Evolutionary conservation across 116 monocot species (phyloP).

Genomic region (Phalaenopsis hybrid): DNA sequence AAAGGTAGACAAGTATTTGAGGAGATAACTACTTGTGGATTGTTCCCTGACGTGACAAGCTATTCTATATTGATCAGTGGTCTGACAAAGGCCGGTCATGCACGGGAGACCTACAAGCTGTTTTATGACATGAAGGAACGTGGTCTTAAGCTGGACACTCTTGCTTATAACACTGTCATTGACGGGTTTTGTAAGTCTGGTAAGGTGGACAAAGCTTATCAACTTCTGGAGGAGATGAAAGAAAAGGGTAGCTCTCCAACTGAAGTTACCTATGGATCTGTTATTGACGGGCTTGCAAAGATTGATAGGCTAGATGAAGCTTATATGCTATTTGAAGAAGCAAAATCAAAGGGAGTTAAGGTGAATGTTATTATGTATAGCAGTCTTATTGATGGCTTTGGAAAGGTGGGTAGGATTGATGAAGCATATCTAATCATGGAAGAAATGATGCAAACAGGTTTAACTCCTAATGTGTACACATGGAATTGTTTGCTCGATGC

Average conservation of each 20-base stretch:
- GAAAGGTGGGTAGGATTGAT: slow-evolving; percentile 57
- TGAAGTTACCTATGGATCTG: slow-evolving; percentile 47
- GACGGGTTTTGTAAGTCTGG: slow-evolving; percentile 59
- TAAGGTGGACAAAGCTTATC: slow-evolving; percentile 55
- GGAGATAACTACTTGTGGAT: slow-evolving; percentile 32
- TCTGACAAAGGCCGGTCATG: slow-evolving; percentile 44
- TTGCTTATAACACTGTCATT: slow-evolving; percentile 49
- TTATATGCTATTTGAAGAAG: slow-evolving; percentile 67
- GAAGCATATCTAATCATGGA: slow-evolving; percentile 63
- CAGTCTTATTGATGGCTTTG: slow-evolving; percentile 56
- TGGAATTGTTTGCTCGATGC: slow-evolving; percentile 58
- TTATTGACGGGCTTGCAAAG: slow-evolving; percentile 50
- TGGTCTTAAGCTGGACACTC: slow-evolving; percentile 35
- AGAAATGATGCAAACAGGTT: slow-evolving; percentile 51
- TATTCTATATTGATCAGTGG: slow-evolving; percentile 51
- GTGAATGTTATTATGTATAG: slow-evolving; percentile 52
- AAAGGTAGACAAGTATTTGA: slow-evolving; percentile 36
- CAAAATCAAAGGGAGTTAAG: slow-evolving; percentile 41
- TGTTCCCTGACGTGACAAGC: slow-evolving; percentile 41
- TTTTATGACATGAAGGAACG: slow-evolving; percentile 53
- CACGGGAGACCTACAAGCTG: slow-evolving; percentile 47
- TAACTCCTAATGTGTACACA: slow-evolving; percentile 51
- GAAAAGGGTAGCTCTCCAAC: slow-evolving; percentile 31
- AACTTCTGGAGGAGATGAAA: slow-evolving; percentile 60
- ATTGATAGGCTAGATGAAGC: slow-evolving; percentile 62